Percentiles rank a stretch among this genome's conserved stretches.
Conservation (phyloP, 495 filamentous ascomycete species). For the Parmelia sp. region DNA sequence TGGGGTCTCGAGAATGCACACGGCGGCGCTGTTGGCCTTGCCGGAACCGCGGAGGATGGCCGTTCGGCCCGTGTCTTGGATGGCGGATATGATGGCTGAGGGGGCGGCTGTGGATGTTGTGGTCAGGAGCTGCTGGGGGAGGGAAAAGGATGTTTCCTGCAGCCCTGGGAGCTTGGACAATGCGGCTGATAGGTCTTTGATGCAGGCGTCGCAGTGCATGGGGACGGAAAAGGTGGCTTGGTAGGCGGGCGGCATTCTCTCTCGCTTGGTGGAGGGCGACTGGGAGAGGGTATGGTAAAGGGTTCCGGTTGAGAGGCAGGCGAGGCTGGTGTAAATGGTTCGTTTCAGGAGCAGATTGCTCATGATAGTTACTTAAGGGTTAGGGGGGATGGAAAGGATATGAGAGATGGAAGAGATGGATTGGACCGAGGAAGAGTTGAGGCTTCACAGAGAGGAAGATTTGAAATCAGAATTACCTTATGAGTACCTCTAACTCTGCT, state of each 20-base stretch:
- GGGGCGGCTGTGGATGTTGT: constrained; percentile 61
- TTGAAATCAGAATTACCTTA: constrained; percentile 19
- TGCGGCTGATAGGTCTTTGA: constrained; percentile 72
- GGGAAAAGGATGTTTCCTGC: constrained; percentile 43
- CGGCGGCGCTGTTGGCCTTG: constrained; percentile 76
- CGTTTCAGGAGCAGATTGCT: constrained; percentile 19
- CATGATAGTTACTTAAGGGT: constrained; percentile 14
- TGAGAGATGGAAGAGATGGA: not conserved
- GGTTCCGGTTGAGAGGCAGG: constrained; percentile 15
- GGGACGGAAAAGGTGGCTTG: constrained; percentile 77
- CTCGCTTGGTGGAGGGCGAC: not conserved
- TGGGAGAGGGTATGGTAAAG: constrained; percentile 13
- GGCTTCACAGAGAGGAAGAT: constrained; percentile 10
- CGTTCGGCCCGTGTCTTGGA: constrained; percentile 84
- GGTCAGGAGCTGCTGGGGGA: constrained; percentile 44
- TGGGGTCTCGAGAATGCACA: constrained; percentile 95
- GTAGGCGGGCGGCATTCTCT: constrained; percentile 23
- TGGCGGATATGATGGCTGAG: constrained; percentile 79
- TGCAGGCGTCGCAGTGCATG: constrained; percentile 81
- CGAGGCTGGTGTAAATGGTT: constrained; percentile 19
- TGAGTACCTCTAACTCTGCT: no score
- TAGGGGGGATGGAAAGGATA: not conserved
- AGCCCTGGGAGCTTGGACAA: constrained; percentile 61
- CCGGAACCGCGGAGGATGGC: constrained; percentile 91
- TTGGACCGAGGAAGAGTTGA: not conserved